Evolutionary conservation across 768 basidiomycete genomes (phyloP), one percentile per base, ranked within the genome.

Genomic region (Suillus subalutaceus): DNA sequence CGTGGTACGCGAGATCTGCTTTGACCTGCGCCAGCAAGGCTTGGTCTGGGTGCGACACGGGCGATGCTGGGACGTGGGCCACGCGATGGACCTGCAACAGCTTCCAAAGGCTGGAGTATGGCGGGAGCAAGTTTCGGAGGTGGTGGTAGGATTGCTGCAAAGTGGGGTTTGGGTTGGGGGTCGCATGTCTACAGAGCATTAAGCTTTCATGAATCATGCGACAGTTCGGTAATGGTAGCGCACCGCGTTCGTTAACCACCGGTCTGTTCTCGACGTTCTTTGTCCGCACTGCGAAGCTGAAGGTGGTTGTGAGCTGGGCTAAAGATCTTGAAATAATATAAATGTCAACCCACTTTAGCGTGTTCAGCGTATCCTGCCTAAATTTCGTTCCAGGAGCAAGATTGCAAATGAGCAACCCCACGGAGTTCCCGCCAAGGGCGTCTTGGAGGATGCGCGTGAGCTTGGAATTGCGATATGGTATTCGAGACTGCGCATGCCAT

Each of bases 391-490:
- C 92, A 18, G 95, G 94, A 12, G 94, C 92, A 10, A 97, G 80
- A 70, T 95, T 95, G 76, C 93, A 94, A 40, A 97, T 92, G 50
- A 96, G 80, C 26, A 96, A 78, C 2, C 92, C 92, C 12, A 92
- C 83, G 0, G 92, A 90, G 2, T 86, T 83, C 15, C 95, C 95
- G 26, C 93, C 93, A 1, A 97, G 86, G 0, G 94, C 93, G 67
- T 94, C 93, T 88, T 96, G 93, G 1, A 97, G 84, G 62, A 96
- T 89, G 32, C 95, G 83, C 0, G 94, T 97, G 41, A 96, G 82
- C 73, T 95, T 95, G 0, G 93, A 92, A 74, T 96, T 92, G 53
- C 95, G 88, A 73, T 96, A 96, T 0, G 95, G 95, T 66, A 96
- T 90, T 30, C 93, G 88, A 37, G 87, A 80, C 90, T 92, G 64